Base-by-base conservation (phyloP, 1,139 yeast species). In the Petasospora rhodanensis region DNA sequence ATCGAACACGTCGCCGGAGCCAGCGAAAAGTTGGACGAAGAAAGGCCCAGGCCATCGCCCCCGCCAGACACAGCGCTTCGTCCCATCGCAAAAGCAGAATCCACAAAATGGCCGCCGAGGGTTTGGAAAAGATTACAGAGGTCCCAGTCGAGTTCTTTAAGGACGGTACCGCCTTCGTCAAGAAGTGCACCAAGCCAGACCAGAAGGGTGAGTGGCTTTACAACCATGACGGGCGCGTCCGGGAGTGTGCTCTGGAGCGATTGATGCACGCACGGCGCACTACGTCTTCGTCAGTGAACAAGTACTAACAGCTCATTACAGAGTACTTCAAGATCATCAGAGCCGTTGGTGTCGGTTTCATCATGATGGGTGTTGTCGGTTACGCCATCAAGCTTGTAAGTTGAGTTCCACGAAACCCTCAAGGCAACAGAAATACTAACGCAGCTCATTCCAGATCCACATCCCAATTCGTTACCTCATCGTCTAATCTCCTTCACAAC, bases 341-440 rank as follows among this genome's bases (percentile, higher is more conserved):
- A 66, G 96, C 97, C 37, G 97, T 91, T 38, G 97, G 97, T 54
- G 73, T 87, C 49, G 98, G 98, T 52, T 91, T 89, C 65, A 68
- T 89, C 51, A 89, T 89, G 76, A 93, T 91, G 91, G 98, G 98
- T 55, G 83, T 86, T 54, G 94, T 91, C 54, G 98, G 98, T 40
- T 91, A 87, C 66, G 84, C 80, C 54, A 94, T 91, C 64, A 91
- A 91, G 68, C 75, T 89, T 58, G 65, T 61, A 47, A 35, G 62
- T 57, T 13, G 15, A 22, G 8, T 16, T 7, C 14, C 16, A 22
- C 22, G 15, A 14, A 11, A 15, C n/a, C 20, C 16, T 10, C n/a
- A 14, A n/a, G n/a, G n/a, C n/a, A 10, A 10, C 20, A 20, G 4
- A 15, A 23, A 4, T 37, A 41, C 46, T 37, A 37, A 45, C n/a